Evolutionary conservation across 441 rosid species (phyloP).

Genomic region (Dalechampia spathulata): DNA sequence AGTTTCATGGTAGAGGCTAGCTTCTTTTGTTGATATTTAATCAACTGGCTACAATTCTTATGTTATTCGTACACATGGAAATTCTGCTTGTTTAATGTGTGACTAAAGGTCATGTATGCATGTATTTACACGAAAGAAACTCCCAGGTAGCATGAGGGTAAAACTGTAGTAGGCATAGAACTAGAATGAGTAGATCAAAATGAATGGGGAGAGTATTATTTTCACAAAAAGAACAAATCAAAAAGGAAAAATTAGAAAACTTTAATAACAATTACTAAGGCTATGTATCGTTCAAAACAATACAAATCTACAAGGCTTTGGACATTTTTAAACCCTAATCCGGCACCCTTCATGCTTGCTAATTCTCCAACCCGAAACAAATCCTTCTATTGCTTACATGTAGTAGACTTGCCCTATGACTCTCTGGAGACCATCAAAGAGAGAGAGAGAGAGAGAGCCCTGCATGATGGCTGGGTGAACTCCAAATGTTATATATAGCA

Average conservation of each 20-base stretch:
- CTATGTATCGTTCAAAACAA: slow-evolving; percentile 21
- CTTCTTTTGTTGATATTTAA: too few relatives aligned
- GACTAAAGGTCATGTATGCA: too few relatives aligned
- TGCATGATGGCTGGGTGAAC: slow-evolving; percentile 18
- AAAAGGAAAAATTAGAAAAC: neutral
- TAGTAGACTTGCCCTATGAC: slow-evolving; percentile 17
- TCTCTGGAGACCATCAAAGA: slow-evolving; percentile 13
- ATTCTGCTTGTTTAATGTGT: too few relatives aligned
- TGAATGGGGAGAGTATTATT: slow-evolving; percentile 13
- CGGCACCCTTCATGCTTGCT: slow-evolving; percentile 7
- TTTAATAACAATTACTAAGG: slow-evolving; percentile 22
- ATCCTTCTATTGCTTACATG: slow-evolving; percentile 11
- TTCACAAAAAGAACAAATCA: too few relatives aligned
- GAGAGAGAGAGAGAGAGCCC: too few relatives aligned
- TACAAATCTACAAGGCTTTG: slow-evolving; percentile 42
- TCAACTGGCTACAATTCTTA: too few relatives aligned
- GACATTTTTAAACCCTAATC: slow-evolving; percentile 27
- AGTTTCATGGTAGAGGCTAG: too few relatives aligned
- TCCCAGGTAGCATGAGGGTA: too few relatives aligned
- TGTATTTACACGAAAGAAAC: too few relatives aligned
- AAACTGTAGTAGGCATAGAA: neutral
- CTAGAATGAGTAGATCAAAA: slow-evolving; percentile 12
- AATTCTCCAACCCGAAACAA: slow-evolving; percentile 14
- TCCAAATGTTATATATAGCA: slow-evolving; percentile 28
- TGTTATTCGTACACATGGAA: too few relatives aligned